Conservation (phyloP, 2,329 filamentous ascomycete genomes). For the Septoria petroselini region DNA sequence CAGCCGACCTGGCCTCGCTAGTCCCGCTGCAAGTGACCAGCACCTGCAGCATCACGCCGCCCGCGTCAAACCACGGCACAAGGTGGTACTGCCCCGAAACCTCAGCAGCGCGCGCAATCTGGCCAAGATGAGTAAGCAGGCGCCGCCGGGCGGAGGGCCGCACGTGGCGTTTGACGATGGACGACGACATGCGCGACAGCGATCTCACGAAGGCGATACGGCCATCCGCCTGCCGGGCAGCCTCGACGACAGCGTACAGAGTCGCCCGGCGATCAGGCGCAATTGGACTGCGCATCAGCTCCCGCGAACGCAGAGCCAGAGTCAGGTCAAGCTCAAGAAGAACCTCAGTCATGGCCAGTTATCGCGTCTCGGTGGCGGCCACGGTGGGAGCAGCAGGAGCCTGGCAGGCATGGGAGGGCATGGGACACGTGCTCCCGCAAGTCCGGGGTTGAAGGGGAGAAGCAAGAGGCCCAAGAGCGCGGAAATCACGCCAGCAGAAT, state of each 20-base stretch:
- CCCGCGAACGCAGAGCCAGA: conserved; percentile 31
- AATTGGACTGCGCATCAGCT: conserved; percentile 36
- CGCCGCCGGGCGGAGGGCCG: conserved; percentile 4
- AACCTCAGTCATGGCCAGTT: conserved; percentile 48
- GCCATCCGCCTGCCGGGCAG: conserved; percentile 38
- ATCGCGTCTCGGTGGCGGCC: conserved; percentile 39
- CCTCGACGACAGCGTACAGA: conserved; percentile 30
- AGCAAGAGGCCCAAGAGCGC: conserved; percentile 35
- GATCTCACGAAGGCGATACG: conserved; percentile 36
- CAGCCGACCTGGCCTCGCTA: conserved; percentile 20
- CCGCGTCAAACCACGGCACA: conserved; percentile 28
- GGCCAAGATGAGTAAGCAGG: conserved; percentile 27
- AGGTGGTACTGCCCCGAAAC: conserved; percentile 36
- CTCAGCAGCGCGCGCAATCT: conserved; percentile 37
- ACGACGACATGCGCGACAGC: conserved; percentile 30
- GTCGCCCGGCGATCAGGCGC: conserved; percentile 30
- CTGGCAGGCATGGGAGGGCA: conserved; percentile 28
- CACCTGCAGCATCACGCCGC: conserved; percentile 29
- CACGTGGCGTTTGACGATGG: conserved; percentile 21
- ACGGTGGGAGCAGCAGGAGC: conserved; percentile 37
- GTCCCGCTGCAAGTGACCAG: conserved; percentile 30
- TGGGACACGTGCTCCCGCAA: conserved; percentile 28
- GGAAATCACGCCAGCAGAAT: conserved; percentile 24
- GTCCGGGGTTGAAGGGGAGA: conserved; percentile 33
- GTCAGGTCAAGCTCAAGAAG: conserved; percentile 38